A percentile compares a stretch with the other conserved stretches of the same genome.
Conservation (phyloP, 805 yeast genomes). For the Yamadazyma nakazawae region DNA sequence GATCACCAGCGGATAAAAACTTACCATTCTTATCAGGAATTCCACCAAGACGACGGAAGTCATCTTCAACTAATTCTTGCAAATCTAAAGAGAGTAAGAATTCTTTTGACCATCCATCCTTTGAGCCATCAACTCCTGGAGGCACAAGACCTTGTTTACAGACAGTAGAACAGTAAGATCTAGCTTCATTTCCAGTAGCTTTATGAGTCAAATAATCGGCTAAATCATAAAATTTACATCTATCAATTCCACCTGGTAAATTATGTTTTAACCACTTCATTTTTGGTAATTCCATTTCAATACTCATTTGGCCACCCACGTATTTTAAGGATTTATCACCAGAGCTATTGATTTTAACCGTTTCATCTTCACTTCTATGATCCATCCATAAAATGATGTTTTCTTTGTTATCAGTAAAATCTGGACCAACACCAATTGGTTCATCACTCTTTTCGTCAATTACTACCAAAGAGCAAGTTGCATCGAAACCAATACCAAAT, state of each 20-base stretch:
- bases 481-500: conserved; percentile 92
- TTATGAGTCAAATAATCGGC: conserved; percentile 89
- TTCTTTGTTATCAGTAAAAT: conserved; percentile 66
- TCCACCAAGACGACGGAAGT: conserved; percentile 82
- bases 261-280: conserved; percentile 93
- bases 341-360: conserved; percentile 75
- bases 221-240: conserved; percentile 85
- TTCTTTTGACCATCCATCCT: conserved; percentile 85
- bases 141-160: conserved; percentile 97
- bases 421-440: conserved; percentile 91
- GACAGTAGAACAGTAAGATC: conserved; percentile 86
- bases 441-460: conserved; percentile 59
- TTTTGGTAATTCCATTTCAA: conserved; percentile 97
- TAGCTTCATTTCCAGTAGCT: conserved; percentile 83
- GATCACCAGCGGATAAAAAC: conserved; percentile 85
- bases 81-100: conserved; percentile 68
- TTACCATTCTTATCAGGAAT: conserved; percentile 67
- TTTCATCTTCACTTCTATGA: conserved; percentile 86
- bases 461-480: conserved; percentile 92
- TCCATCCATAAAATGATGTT: conserved; percentile 98
- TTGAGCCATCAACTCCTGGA: conserved; percentile 81
- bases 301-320: conserved; percentile 97
- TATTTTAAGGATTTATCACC: conserved; percentile 77
- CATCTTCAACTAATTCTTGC: conserved; percentile 71
- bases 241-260: conserved; percentile 56